Evolutionary conservation across 176 grass and related monocot species (phyloP), one percentile per base, ranked within the genome.

Genomic region (Stipa capillata): DNA sequence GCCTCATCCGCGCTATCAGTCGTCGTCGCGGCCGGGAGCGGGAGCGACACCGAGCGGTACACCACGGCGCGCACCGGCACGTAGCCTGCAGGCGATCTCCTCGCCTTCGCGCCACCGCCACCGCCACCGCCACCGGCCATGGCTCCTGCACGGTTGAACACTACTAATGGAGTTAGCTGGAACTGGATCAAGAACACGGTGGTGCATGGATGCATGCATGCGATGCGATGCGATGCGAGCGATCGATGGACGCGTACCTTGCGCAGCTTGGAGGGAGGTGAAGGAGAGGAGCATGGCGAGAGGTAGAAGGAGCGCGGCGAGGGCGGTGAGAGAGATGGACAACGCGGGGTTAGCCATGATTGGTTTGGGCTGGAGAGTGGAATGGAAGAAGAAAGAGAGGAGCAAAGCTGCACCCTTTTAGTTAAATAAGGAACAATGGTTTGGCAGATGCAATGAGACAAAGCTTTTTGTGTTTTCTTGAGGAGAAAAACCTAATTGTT

Each of bases 61-160:
- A 80, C 62, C 77, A 84, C 28, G 6, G 34, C 20, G n/a, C 8
- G 20, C 63, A 70, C 76, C 28, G 87, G 87, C 15, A 85, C 62
- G 77, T 63, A 55, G 8, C 3, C 8, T 2, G 77, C 57, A 3
- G 37, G 12, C 14, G 18, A n/a, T n/a, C n/a, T n/a, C n/a, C n/a
- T n/a, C n/a, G n/a, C n/a, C n/a, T n/a, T n/a, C n/a, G n/a, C n/a
- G n/a, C n/a, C n/a, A n/a, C n/a, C n/a, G n/a, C n/a, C n/a, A n/a
- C n/a, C n/a, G n/a, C n/a, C n/a, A n/a, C n/a, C n/a, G n/a, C n/a
- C n/a, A n/a, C n/a, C n/a, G n/a, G n/a, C n/a, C n/a, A n/a, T n/a
- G n/a, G n/a, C n/a, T n/a, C n/a, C n/a, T n/a, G n/a, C n/a, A n/a
- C n/a, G n/a, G n/a, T n/a, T n/a, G n/a, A n/a, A n/a, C n/a, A n/a